A percentile compares a stretch with the other conserved stretches of the same genome.
These are phyloP conservation scores for Recurvomyces mirabilis DNA, from an alignment of 495 filamentous ascomycete genomes.

Conservation along the genomic window DNA sequence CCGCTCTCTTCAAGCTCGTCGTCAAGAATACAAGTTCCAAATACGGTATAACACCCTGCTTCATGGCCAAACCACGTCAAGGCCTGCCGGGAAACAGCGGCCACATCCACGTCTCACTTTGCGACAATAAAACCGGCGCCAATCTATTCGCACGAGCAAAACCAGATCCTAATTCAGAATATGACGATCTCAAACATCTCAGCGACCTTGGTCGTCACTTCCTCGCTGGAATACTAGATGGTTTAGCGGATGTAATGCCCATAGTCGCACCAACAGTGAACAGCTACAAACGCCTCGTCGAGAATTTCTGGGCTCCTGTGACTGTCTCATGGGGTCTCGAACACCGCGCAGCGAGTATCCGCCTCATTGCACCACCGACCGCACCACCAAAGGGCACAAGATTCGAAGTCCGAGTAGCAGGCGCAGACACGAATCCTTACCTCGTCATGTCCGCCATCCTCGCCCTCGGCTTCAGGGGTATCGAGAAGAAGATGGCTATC, in stretches of 20 bases:
- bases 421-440: conserved; percentile 82
- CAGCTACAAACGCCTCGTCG: conserved; percentile 91
- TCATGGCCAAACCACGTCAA: conserved; percentile 96
- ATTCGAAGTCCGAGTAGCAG: conserved; percentile 83
- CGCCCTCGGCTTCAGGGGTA: conserved; percentile 75
- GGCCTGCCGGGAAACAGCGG: conserved; percentile 87
- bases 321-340: conserved; percentile 95
- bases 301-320: conserved; percentile 98
- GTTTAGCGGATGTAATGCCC: conserved; percentile 91
- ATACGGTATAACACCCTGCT: conserved; percentile 86
- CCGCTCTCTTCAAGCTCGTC: conserved; percentile 85
- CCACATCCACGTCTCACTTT: conserved; percentile 85
- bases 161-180: conserved; percentile 55
- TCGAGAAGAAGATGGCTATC: conserved; percentile 80
- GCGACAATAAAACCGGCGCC: conserved; percentile 49
- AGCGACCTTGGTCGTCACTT: conserved; percentile 89
- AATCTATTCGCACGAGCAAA: conserved; percentile 71
- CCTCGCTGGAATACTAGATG: conserved; percentile 78
- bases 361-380: conserved; percentile 79
- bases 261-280: conserved; percentile 89
- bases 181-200: conserved; percentile 63
- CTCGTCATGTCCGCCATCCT: conserved; percentile 81
- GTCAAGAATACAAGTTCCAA: conserved; percentile 77
- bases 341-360: conserved; percentile 83
- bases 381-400: conserved; percentile 71